A percentile compares a stretch with the other conserved stretches of the same genome.
These are phyloP conservation scores for Pseudogymnoascus sp. DNA, from an alignment of 2,329 filamentous ascomycete species.

Conservation along the genomic window DNA sequence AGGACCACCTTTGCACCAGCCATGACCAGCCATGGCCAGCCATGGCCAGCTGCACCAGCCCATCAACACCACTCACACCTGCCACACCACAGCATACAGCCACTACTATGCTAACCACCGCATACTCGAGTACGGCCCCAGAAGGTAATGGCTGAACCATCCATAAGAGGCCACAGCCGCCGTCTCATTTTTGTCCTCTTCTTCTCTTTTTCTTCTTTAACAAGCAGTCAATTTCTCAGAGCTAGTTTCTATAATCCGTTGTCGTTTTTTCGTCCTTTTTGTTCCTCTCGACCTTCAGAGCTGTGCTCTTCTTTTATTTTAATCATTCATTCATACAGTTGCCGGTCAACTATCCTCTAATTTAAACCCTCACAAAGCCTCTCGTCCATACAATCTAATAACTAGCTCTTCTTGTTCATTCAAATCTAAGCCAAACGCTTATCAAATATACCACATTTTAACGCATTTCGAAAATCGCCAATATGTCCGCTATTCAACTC, in stretches of 20 bases:
- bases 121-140: too few species aligned
- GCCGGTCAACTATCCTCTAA: slow-evolving; percentile 45
- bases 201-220: slow-evolving; percentile 41
- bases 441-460: slow-evolving; percentile 26
- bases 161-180: slow-evolving; percentile 27
- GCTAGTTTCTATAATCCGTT: slow-evolving; percentile 36
- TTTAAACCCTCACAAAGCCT: slow-evolving; percentile 46
- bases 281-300: slow-evolving; percentile 40
- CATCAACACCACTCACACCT: slow-evolving; percentile 13
- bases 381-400: slow-evolving; percentile 20
- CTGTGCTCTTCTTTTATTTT: slow-evolving; percentile 42
- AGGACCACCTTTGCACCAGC: background rate
- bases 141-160: slow-evolving; percentile 19
- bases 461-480: slow-evolving; percentile 27
- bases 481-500: slow-evolving; percentile 84
- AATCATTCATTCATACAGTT: slow-evolving; percentile 33
- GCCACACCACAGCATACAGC: background rate
- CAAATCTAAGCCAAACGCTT: slow-evolving; percentile 30
- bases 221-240: slow-evolving; percentile 53
- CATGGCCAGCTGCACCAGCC: slow-evolving; percentile 7
- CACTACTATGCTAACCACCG: too few species aligned
- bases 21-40: background rate
- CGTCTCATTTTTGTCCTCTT: slow-evolving; percentile 19
- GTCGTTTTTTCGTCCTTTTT: slow-evolving; percentile 42
- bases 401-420: slow-evolving; percentile 35